Conservation (phyloP, 345 rosid species). For the Litchi chinensis region DNA sequence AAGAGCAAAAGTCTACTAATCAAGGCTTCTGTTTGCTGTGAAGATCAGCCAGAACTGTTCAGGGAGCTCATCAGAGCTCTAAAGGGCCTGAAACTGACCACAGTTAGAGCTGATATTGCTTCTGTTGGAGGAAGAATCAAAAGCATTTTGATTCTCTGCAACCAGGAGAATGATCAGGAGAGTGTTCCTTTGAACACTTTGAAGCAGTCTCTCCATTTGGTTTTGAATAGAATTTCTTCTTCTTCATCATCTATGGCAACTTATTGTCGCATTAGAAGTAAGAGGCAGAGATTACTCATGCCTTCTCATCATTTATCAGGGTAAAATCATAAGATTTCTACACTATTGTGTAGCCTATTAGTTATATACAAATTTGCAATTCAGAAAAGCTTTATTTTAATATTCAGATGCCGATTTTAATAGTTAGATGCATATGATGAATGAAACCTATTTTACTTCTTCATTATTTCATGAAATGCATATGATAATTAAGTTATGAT, state of each 20-base stretch:
- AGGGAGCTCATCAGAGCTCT: constrained; percentile 62
- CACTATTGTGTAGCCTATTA: background rate
- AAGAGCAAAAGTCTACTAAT: constrained; percentile 32
- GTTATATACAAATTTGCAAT: background rate
- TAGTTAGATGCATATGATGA: background rate
- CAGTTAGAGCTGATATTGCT: constrained; percentile 58
- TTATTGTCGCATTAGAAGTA: constrained; percentile 71
- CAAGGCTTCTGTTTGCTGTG: constrained; percentile 76
- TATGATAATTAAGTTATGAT: no score
- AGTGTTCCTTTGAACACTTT: constrained; percentile 35
- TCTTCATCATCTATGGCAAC: constrained; percentile 40
- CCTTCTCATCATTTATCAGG: constrained; percentile 41
- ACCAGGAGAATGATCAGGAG: constrained; percentile 27
- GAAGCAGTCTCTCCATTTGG: constrained; percentile 50
- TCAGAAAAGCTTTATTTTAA: no score
- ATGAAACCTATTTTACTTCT: no score
- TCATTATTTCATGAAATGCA: no score
- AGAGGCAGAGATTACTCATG: constrained; percentile 83
- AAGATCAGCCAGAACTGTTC: constrained; percentile 79
- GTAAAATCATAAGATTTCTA: constrained; percentile 12
- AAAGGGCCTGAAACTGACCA: constrained; percentile 49
- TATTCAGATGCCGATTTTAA: no score
- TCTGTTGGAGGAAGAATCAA: constrained; percentile 78
- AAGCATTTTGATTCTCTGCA: constrained; percentile 57
- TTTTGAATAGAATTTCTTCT: constrained; percentile 45